Percentiles rank a stretch among this genome's conserved stretches.
These are phyloP conservation scores for Arthroderma sp. DNA, from an alignment of 2,329 filamentous ascomycete genomes.

Conservation along the genomic window DNA sequence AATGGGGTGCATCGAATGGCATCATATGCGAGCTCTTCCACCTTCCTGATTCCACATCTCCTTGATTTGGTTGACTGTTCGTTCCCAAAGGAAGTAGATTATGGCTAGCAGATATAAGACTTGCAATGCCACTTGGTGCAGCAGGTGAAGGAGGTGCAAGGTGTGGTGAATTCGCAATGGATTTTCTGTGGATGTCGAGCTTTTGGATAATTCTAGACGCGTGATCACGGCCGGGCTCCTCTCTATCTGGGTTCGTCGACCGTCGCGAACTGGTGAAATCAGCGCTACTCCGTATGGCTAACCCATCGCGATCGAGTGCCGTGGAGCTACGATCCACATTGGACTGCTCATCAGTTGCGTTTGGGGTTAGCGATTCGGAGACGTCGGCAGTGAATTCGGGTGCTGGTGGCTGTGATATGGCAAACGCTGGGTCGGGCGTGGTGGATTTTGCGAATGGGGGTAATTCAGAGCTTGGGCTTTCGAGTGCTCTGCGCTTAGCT, in stretches of 20 bases:
- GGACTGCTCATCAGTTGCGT: slow-evolving; percentile 42
- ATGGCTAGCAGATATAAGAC: slow-evolving; percentile 74
- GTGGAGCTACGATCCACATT: slow-evolving; percentile 49
- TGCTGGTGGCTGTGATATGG: slow-evolving; percentile 74
- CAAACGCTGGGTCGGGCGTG: slow-evolving; percentile 61
- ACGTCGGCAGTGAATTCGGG: slow-evolving; percentile 81
- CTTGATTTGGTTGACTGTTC: background rate
- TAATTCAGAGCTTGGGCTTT: slow-evolving; percentile 48
- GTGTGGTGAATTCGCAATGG: slow-evolving; percentile 42
- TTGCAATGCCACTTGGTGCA: slow-evolving; percentile 56
- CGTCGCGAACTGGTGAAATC: slow-evolving; percentile 46
- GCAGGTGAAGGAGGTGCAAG: slow-evolving; percentile 29
- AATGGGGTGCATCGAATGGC: slow-evolving; percentile 37
- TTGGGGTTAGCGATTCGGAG: slow-evolving; percentile 49
- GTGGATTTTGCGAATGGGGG: slow-evolving; percentile 30
- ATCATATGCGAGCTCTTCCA: slow-evolving; percentile 18
- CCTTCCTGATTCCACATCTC: slow-evolving; percentile 21
- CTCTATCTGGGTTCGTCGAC: slow-evolving; percentile 40
- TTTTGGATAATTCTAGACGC: slow-evolving; percentile 84
- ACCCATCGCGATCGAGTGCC: slow-evolving; percentile 49
- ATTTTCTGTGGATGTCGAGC: slow-evolving; percentile 75
- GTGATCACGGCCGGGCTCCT: slow-evolving; percentile 61
- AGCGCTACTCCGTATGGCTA: slow-evolving; percentile 53
- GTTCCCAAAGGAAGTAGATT: slow-evolving; percentile 18
- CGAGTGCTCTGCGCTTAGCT: slow-evolving; percentile 82